A percentile compares a stretch with the other conserved stretches of the same genome.
These are phyloP conservation scores for Verticillium dahliae DNA, from an alignment of 2,329 filamentous ascomycete species.

Conservation along the genomic window DNA sequence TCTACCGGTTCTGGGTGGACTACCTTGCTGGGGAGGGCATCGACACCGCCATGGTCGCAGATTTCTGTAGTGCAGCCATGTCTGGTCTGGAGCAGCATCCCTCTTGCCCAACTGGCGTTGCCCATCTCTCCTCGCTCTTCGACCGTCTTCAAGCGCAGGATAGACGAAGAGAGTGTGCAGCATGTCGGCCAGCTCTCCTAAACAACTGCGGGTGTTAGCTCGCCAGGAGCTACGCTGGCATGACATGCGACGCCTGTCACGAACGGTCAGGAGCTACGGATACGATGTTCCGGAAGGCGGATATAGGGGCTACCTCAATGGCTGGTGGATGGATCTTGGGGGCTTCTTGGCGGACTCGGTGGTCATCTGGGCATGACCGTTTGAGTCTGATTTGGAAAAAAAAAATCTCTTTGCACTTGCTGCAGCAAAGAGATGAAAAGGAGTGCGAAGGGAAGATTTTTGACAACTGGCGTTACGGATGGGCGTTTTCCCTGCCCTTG, in stretches of 20 bases:
- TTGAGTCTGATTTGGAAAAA: conserved; percentile 3
- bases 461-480: not conserved
- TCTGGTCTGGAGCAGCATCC: conserved; percentile 39
- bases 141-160: not conserved
- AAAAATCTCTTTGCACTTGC: conserved; percentile 7
- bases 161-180: not conserved
- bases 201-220: not conserved
- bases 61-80: conserved; percentile 62
- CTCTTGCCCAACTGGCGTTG: not conserved
- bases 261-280: not conserved
- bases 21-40: conserved; percentile 65
- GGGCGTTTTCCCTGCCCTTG: not conserved
- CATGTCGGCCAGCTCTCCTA: not conserved
- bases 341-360: not conserved
- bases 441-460: not conserved
- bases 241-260: not conserved
- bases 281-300: not conserved
- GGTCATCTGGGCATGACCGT: not conserved
- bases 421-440: not conserved
- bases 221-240: not conserved
- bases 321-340: not conserved
- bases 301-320: not conserved
- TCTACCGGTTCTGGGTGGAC: conserved; percentile 71
- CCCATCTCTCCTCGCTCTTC: not conserved
- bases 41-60: conserved; percentile 68